These are phyloP conservation scores for Penicillium sp. DNA, from an alignment of 2,329 filamentous ascomycete species.

Conservation along the genomic window DNA sequence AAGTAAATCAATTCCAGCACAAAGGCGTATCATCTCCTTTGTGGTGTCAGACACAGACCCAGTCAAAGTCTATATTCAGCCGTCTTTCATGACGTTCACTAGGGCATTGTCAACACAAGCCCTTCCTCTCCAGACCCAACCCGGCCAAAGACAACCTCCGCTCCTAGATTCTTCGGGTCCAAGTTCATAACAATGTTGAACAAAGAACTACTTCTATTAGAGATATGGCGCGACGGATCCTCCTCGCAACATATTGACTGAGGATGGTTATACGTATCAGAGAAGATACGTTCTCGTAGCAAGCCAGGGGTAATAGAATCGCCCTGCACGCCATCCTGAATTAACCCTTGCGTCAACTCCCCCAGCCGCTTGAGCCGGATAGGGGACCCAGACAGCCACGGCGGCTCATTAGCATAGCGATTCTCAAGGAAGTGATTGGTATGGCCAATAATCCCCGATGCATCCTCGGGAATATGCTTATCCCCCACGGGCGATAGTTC, in stretches of 20 bases:
- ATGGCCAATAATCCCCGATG: conserved; percentile 38
- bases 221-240: conserved; percentile 25
- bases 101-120: conserved; percentile 28
- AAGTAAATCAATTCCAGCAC: background rate
- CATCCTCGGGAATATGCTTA: conserved; percentile 35
- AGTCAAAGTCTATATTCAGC: background rate
- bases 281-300: conserved; percentile 35
- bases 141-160: conserved; percentile 37
- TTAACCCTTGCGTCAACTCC: conserved; percentile 26
- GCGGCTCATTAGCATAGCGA: conserved; percentile 31
- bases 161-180: conserved; percentile 20
- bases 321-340: conserved; percentile 17
- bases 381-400: conserved; percentile 34
- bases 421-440: conserved; percentile 47
- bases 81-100: conserved; percentile 7
- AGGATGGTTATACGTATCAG: conserved; percentile 36
- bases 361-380: conserved; percentile 29
- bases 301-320: conserved; percentile 21
- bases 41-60: background rate
- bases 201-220: conserved; percentile 31
- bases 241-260: conserved; percentile 37
- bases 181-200: conserved; percentile 41
- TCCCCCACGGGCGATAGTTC: conserved; percentile 32
- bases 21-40: background rate
- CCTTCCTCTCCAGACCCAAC: conserved; percentile 29